Evolutionary conservation across 2,329 filamentous ascomycete species (phyloP).

Genomic region (Elsinoe necatrix): DNA sequence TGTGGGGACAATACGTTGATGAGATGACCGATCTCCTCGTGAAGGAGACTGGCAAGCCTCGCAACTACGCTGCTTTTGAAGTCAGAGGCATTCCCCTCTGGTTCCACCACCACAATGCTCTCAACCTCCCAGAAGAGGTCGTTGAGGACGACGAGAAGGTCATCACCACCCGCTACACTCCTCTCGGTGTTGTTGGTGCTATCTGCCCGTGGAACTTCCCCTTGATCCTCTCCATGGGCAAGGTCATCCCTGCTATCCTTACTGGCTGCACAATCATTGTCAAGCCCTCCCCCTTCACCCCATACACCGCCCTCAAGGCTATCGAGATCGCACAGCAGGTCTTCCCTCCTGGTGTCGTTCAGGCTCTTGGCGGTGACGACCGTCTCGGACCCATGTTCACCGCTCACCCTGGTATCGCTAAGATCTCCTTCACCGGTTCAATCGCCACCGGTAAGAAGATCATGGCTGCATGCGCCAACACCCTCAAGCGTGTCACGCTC

Average conservation of each 20-base stretch:
- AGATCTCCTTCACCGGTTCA: slow-evolving; percentile 58
- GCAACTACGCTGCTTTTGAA: slow-evolving; percentile 35
- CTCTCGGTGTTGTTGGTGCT: slow-evolving; percentile 40
- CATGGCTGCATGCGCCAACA: slow-evolving; percentile 48
- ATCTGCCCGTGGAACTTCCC: slow-evolving; percentile 47
- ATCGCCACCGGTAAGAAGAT: slow-evolving; percentile 54
- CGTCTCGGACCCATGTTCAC: slow-evolving; percentile 52
- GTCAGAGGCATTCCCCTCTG: slow-evolving; percentile 30
- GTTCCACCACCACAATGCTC: slow-evolving; percentile 32
- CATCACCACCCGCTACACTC: slow-evolving; percentile 39
- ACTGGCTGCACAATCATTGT: slow-evolving; percentile 37
- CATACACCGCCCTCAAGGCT: slow-evolving; percentile 52
- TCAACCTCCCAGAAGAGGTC: slow-evolving; percentile 34
- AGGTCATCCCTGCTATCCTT: slow-evolving; percentile 49
- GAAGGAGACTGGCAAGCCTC: slow-evolving; percentile 36
- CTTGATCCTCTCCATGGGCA: slow-evolving; percentile 44
- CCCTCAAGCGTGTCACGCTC: slow-evolving; percentile 53
- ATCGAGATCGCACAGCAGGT: slow-evolving; percentile 49
- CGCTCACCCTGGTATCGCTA: slow-evolving; percentile 50
- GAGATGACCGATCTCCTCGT: slow-evolving; percentile 30
- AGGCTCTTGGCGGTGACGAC: slow-evolving; percentile 53
- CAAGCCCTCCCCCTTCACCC: slow-evolving; percentile 44
- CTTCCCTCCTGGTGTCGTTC: slow-evolving; percentile 56
- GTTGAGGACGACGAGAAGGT: slow-evolving; percentile 41
- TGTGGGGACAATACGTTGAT: slow-evolving; percentile 27